phyloP scores from a whole-genome alignment of 805 yeast species.

The Brettanomyces nanus region DNA sequence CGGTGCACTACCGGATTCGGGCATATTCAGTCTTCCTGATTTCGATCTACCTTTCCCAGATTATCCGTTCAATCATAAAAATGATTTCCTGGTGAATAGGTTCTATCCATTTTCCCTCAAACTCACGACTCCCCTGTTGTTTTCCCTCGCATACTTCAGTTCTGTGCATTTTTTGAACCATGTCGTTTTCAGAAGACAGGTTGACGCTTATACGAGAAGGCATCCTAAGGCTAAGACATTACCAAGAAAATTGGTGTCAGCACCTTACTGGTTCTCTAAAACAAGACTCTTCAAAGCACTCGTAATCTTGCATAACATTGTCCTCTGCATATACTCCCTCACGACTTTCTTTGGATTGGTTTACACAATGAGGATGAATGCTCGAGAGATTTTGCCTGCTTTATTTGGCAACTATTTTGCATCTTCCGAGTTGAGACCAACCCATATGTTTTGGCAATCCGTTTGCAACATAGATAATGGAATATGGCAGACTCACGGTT shows the following conservation, averaged over 20 bases:
- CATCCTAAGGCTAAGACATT: slow-evolving; percentile 21
- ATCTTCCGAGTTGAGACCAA: slow-evolving; percentile 6
- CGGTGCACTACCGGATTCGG: slow-evolving; percentile 16
- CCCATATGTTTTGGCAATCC: slow-evolving; percentile 47
- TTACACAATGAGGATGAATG: slow-evolving; percentile 36
- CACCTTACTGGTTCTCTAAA: slow-evolving; percentile 43
- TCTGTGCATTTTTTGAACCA: slow-evolving; percentile 49
- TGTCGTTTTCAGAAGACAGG: slow-evolving; percentile 38
- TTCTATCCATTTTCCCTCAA: slow-evolving; percentile 38
- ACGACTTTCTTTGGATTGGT: slow-evolving; percentile 70
- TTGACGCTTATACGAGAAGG: slow-evolving; percentile 22
- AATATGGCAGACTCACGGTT: slow-evolving; percentile 35
- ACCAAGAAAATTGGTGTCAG: slow-evolving; percentile 36
- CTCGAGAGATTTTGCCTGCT: slow-evolving; percentile 18
- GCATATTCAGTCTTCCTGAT: slow-evolving; percentile 22
- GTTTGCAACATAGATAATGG: slow-evolving; percentile 56
- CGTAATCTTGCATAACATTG: slow-evolving; percentile 53
- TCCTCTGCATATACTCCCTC: slow-evolving; percentile 55
- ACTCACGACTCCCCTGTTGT: slow-evolving; percentile 44
- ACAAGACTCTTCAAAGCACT: slow-evolving; percentile 39
- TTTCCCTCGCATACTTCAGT: slow-evolving; percentile 51
- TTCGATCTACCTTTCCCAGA: slow-evolving; percentile 17
- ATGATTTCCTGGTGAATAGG: slow-evolving; percentile 18
- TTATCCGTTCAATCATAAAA: slow-evolving; percentile 18
- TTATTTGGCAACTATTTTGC: slow-evolving; percentile 23